phyloP scores from a whole-genome alignment of 2,329 filamentous ascomycete species.

The Aspergillus candidus region DNA sequence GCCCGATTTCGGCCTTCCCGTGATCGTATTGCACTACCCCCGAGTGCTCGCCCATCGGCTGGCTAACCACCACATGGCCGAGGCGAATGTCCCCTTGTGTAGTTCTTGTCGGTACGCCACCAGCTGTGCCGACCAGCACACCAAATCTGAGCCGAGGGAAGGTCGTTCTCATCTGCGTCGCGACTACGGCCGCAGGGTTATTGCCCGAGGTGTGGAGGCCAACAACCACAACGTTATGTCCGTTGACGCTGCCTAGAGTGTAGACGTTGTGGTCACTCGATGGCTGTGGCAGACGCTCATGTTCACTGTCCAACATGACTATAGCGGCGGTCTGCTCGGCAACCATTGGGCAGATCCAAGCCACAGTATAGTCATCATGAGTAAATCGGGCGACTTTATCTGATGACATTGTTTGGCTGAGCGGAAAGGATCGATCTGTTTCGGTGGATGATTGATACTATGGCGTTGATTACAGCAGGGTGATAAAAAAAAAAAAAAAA shows the following conservation, averaged over 20 bases:
- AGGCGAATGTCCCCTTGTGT: conserved; percentile 3
- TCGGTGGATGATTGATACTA: no score
- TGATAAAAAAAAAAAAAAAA: no score
- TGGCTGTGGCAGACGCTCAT: not conserved
- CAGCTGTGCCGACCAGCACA: conserved; percentile 9
- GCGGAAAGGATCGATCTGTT: no score
- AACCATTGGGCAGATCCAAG: conserved; percentile 6
- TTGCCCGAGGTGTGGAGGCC: conserved; percentile 1
- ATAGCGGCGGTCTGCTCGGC: conserved; percentile 4
- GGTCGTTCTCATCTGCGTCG: conserved; percentile 3
- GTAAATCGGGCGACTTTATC: not conserved
- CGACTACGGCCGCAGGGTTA: conserved; percentile 7
- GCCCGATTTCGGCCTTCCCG: conserved; percentile 2
- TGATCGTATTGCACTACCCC: conserved; percentile 11
- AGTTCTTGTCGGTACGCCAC: not conserved
- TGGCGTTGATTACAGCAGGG: no score
- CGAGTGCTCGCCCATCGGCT: not conserved
- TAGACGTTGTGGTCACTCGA: conserved; percentile 5
- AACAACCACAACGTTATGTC: conserved; percentile 7
- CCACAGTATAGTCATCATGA: conserved; percentile 6
- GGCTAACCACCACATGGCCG: conserved; percentile 8
- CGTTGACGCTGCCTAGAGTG: conserved; percentile 1
- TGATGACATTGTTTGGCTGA: no score
- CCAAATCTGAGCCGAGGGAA: conserved; percentile 6
- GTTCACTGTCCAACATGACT: conserved; percentile 5